phyloP scores from a whole-genome alignment of 768 basidiomycete species.

The Rhodotorula paludigena region DNA sequence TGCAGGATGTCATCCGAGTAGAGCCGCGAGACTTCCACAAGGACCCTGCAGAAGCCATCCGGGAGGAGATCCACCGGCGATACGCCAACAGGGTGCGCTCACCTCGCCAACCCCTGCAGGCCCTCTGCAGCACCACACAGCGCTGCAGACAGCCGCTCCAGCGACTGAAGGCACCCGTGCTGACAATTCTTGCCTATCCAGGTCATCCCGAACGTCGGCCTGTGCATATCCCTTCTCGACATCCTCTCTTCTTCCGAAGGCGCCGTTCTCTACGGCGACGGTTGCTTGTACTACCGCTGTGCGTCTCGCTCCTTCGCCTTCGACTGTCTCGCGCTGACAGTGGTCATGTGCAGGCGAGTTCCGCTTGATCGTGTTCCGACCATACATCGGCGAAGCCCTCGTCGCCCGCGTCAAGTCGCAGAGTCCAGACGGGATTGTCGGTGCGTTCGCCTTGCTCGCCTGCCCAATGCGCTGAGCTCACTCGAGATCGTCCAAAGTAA shows the following conservation, averaged over 20 bases:
- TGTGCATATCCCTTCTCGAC: constrained; percentile 87
- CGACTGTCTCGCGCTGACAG: neutral
- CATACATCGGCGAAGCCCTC: constrained; percentile 83
- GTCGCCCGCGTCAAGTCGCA: constrained; percentile 82
- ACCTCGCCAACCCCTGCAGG: too few species aligned
- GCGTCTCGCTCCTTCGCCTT: neutral
- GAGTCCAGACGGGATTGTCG: constrained; percentile 73
- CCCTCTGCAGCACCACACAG: neutral
- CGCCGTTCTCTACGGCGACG: constrained; percentile 89
- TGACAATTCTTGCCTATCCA: constrained; percentile 43
- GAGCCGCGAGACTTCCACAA: constrained; percentile 78
- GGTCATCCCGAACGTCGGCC: constrained; percentile 80
- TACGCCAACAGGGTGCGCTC: constrained; percentile 67
- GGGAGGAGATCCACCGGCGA: constrained; percentile 84
- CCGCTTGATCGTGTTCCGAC: constrained; percentile 82
- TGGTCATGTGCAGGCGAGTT: constrained; percentile 62
- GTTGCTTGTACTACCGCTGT: constrained; percentile 92
- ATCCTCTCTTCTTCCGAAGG: constrained; percentile 80
- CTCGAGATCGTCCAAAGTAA: constrained; percentile 9
- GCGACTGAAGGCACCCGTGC: neutral
- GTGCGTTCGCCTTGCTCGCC: constrained; percentile 52
- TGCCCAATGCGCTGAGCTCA: neutral
- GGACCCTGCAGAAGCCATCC: constrained; percentile 71
- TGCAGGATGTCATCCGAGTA: constrained; percentile 78
- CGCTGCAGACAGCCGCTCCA: neutral